phyloP scores from a whole-genome alignment of 116 monocot genomes.

The Iris pallida region DNA sequence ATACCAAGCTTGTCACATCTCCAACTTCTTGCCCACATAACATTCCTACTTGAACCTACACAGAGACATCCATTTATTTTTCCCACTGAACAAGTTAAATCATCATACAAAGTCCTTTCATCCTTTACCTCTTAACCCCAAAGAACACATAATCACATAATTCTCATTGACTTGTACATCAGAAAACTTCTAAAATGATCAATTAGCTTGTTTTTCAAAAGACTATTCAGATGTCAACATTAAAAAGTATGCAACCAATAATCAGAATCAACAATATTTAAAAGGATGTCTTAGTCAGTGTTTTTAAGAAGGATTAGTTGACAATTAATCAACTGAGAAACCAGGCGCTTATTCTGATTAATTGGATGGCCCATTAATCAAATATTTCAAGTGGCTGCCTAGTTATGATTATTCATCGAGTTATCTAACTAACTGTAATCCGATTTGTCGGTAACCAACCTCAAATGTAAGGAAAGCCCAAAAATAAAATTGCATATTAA shows the following conservation, averaged over 20 bases:
- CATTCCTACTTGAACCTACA: constrained; percentile 83
- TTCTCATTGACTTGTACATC: not conserved
- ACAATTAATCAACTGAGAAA: too few relatives aligned
- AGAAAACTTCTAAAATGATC: not conserved
- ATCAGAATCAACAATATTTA: not conserved
- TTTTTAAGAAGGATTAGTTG: too few relatives aligned
- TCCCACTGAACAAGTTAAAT: constrained; percentile 31
- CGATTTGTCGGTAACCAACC: too few relatives aligned
- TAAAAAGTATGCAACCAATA: not conserved
- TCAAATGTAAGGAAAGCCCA: too few relatives aligned
- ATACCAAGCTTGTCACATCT: constrained; percentile 48
- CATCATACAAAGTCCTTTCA: constrained; percentile 4
- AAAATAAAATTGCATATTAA: too few relatives aligned
- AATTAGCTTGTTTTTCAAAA: not conserved
- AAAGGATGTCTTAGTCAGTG: not conserved
- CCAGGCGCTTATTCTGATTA: too few relatives aligned
- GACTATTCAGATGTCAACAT: not conserved
- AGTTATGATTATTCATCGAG: too few relatives aligned
- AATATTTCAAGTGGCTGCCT: too few relatives aligned
- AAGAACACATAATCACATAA: not conserved
- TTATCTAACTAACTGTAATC: too few relatives aligned
- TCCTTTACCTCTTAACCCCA: not conserved
- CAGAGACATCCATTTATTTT: constrained; percentile 68
- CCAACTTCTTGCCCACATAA: constrained; percentile 92
- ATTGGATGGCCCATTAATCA: too few relatives aligned